A percentile compares a stretch with the other conserved stretches of the same genome.
phyloP scores from a whole-genome alignment of 2,329 filamentous ascomycete species.

The Elsinoe fawcettii region DNA sequence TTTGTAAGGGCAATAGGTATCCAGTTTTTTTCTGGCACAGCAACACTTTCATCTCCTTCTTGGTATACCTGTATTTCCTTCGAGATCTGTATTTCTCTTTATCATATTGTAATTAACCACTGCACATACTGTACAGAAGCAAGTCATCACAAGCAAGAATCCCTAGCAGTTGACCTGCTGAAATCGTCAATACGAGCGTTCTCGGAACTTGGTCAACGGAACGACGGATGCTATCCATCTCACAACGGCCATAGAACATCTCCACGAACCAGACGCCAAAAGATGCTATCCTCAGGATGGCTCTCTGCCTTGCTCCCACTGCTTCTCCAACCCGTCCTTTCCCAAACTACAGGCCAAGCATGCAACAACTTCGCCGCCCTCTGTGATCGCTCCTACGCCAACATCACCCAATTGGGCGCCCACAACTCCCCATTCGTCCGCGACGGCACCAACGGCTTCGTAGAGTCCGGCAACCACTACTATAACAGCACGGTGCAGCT shows the following conservation, averaged over 20 bases:
- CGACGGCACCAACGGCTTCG: slow-evolving; percentile 54
- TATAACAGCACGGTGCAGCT: slow-evolving; percentile 61
- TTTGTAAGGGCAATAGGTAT: not conserved
- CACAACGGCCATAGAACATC: not conserved
- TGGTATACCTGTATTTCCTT: not conserved
- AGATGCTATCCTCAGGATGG: not conserved
- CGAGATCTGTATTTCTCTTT: not conserved
- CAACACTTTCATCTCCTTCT: slow-evolving; percentile 13
- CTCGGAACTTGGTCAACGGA: slow-evolving; percentile 4
- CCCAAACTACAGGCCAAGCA: slow-evolving; percentile 15
- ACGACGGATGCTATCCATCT: not conserved
- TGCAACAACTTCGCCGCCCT: slow-evolving; percentile 78
- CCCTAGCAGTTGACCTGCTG: not conserved
- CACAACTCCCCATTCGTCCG: slow-evolving; percentile 68
- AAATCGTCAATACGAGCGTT: slow-evolving; percentile 2
- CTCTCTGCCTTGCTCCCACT: slow-evolving; percentile 13
- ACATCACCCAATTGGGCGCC: slow-evolving; percentile 69
- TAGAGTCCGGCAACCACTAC: slow-evolving; percentile 63
- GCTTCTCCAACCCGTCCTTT: slow-evolving; percentile 4
- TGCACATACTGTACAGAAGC: not conserved
- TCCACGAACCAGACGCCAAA: not conserved
- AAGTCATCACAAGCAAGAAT: not conserved
- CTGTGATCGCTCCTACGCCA: slow-evolving; percentile 63
- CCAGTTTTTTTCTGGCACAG: slow-evolving; percentile 11
- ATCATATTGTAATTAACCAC: not conserved